Percentiles rank a stretch among this genome's conserved stretches.
These are phyloP conservation scores for Knoxdaviesia capensis DNA, from an alignment of 2,329 filamentous ascomycete genomes.

Conservation along the genomic window DNA sequence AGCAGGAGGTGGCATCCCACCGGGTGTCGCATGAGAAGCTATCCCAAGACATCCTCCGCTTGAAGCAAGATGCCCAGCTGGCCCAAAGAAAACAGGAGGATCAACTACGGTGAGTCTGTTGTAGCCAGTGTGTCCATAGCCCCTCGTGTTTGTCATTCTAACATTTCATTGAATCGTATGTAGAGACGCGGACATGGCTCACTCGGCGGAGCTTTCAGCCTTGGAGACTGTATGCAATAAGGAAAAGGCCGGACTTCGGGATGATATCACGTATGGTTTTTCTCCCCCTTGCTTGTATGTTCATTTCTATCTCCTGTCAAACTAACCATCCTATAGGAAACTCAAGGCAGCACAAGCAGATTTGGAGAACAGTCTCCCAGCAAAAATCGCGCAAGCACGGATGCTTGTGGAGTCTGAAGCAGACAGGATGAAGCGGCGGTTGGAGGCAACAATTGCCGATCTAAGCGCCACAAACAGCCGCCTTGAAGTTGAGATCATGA, in stretches of 20 bases:
- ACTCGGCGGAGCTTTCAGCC: no score
- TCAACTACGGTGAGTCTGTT: conserved; percentile 29
- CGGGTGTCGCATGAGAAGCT: conserved; percentile 22
- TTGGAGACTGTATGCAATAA: no score
- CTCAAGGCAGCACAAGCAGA: no score
- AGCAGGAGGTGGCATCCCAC: conserved; percentile 35
- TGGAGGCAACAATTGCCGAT: conserved; percentile 43
- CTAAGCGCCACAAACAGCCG: conserved; percentile 38
- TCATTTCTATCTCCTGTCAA: no score
- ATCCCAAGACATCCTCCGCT: conserved; percentile 29
- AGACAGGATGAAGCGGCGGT: conserved; percentile 24
- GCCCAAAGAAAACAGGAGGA: conserved; percentile 51
- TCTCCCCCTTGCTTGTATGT: no score
- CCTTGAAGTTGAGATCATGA: conserved; percentile 41
- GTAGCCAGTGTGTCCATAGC: no score
- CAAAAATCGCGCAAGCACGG: conserved; percentile 24
- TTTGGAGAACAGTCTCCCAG: conserved; percentile 10
- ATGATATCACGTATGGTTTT: no score
- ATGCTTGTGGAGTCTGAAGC: conserved; percentile 27
- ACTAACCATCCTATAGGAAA: no score
- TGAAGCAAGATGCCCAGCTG: conserved; percentile 49
- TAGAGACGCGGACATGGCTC: no score
- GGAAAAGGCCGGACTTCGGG: no score
- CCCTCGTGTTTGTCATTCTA: no score
- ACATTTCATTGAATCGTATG: no score